These are phyloP conservation scores for Boletus sensibilis DNA, from an alignment of 768 basidiomycete genomes.

Conservation along the genomic window DNA sequence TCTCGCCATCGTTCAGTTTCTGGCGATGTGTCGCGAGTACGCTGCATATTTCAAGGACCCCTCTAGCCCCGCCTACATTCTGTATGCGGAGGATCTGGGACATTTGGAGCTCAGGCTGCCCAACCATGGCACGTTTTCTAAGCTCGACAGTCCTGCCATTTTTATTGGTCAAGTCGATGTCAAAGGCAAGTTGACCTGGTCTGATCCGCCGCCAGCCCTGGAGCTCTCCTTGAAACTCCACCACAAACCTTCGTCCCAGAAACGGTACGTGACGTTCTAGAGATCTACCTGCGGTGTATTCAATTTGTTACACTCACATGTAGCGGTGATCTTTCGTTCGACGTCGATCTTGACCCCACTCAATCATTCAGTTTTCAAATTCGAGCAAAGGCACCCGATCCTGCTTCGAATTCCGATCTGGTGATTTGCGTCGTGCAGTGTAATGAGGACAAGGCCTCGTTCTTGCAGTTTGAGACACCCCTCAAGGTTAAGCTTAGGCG, in stretches of 20 bases:
- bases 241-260: background rate
- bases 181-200: background rate
- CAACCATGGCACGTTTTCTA: background rate
- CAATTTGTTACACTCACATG: background rate
- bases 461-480: background rate
- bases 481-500: background rate
- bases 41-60: background rate
- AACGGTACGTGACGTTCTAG: background rate
- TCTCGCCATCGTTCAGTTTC: background rate
- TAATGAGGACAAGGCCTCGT: background rate
- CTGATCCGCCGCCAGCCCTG: too few species aligned
- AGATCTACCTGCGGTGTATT: background rate
- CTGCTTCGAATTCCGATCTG: too few species aligned
- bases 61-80: background rate
- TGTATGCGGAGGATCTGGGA: background rate
- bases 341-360: background rate
- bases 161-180: background rate
- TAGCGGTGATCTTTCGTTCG: background rate
- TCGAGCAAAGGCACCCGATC: background rate
- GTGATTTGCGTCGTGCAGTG: background rate
- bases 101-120: background rate
- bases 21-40: background rate
- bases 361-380: background rate
- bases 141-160: background rate
- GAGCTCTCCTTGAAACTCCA: background rate